Evolutionary conservation across 108 stramenopile genomes (phyloP), one percentile per base, ranked within the genome.

Genomic region (Pseudonitzschia multiseries): DNA sequence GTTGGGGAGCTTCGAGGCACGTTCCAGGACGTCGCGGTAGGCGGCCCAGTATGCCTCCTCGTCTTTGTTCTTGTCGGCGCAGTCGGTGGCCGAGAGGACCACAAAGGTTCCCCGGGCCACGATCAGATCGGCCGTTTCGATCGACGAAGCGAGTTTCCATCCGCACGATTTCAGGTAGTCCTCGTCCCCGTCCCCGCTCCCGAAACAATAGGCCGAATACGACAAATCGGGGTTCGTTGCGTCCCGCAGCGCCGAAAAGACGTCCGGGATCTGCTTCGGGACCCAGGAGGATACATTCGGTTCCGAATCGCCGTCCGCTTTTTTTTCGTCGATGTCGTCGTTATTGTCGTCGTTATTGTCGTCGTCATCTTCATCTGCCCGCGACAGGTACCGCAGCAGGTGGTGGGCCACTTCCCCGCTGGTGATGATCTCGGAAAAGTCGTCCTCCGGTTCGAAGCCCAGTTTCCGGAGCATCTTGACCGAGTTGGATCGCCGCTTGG

Each of bases 121-220:
- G 68, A 97, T 84, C 51, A 96, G 78, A 74, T 95, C 85, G 0
- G 97, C 97, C 42, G 91, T 83, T 71, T 95, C 87, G 50, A 94
- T 83, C 20, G 33, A 26, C n/a, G 87, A 67, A 26, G 93, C 74
- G 43, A 93, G 56, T 33, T 60, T 62, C 86, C 90, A 94, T 32
- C 93, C 96, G 60, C 87, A 82, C 13, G 90, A 89, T 12, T 77
- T 51, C 46, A 92, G 74, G 71, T 96, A 97, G 41, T 86, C 87
- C 52, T 78, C 82, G 75, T 97, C 94, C 29, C 89, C 89, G 64
- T 95, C 89, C n/a, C 94, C 96, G 78, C 93, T 97, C 21, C 95
- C 95, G 57, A 96, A 89, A 17, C 94, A 91, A 68, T 92, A 87
- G 43, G 83, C 85, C 13, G 77, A n/a, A n/a, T n/a, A 81, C 17